Percentiles rank a stretch among this genome's conserved stretches.
Conservation (phyloP, 2,329 filamentous ascomycete genomes). For the Pseudogymnoascus sp. region DNA sequence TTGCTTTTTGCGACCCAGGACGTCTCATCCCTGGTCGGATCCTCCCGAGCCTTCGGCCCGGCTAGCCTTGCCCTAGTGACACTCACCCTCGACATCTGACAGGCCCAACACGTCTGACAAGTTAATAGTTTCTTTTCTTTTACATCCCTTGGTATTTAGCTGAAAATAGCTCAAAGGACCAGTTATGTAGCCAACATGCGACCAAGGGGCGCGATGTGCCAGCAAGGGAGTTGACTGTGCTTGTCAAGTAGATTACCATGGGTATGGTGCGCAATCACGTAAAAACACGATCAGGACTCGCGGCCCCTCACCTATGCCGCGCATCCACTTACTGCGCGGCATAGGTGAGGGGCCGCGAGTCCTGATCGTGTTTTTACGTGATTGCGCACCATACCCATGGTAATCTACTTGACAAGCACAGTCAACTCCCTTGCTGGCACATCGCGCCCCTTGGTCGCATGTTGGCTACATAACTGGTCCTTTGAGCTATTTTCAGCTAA, state of each 20-base stretch:
- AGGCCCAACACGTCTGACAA: not conserved
- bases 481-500: not conserved
- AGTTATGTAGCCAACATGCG: not conserved
- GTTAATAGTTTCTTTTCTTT: not conserved
- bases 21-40: not conserved
- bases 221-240: not conserved
- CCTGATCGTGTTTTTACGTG: not conserved
- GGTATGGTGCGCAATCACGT: not conserved
- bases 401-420: not conserved
- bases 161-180: not conserved
- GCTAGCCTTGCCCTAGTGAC: not conserved
- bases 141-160: not conserved
- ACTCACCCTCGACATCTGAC: not conserved
- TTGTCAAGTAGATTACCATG: not conserved
- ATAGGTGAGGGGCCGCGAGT: too few relatives aligned
- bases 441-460: not conserved
- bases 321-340: too few relatives aligned
- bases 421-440: not conserved
- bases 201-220: not conserved
- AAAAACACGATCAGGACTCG: not conserved
- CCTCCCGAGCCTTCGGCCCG: not conserved
- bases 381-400: not conserved
- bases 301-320: too few relatives aligned
- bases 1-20: not conserved
- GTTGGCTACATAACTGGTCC: not conserved